Conservation (phyloP, 2,329 filamentous ascomycete species). For the Aureobasidium sp. region DNA sequence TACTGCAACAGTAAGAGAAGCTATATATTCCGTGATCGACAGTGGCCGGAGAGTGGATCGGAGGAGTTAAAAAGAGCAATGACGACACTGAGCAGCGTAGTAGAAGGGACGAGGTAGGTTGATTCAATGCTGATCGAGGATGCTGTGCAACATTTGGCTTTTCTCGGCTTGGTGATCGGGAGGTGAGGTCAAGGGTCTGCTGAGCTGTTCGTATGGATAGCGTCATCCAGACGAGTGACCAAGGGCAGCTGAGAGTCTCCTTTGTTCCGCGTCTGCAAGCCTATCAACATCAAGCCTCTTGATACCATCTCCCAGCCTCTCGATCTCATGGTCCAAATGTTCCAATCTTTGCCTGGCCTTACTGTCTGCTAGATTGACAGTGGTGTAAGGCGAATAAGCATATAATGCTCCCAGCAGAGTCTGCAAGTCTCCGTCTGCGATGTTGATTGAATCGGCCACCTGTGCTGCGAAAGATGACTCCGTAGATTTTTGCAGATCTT, state of each 20-base stretch:
- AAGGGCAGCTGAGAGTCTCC: constrained; percentile 18
- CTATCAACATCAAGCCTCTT: constrained; percentile 26
- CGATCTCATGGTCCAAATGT: constrained; percentile 32
- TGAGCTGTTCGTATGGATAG: too few species aligned
- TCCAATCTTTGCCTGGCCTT: constrained; percentile 28
- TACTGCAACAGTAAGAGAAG: background rate
- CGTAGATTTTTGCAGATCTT: constrained; percentile 29
- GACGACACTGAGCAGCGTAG: too few species aligned
- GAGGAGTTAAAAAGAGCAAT: background rate
- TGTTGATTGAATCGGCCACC: constrained; percentile 31
- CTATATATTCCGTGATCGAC: background rate
- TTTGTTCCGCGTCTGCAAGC: constrained; percentile 20
- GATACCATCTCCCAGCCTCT: constrained; percentile 33
- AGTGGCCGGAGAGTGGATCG: background rate
- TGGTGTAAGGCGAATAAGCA: constrained; percentile 25
- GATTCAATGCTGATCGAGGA: background rate
- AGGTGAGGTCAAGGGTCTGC: background rate
- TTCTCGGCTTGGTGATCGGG: background rate
- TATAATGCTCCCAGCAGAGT: constrained; percentile 33
- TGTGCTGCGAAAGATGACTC: constrained; percentile 28
- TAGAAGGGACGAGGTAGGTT: background rate
- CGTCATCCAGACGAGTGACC: background rate
- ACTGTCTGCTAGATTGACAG: constrained; percentile 21
- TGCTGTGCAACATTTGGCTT: background rate
- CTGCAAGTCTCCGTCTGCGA: constrained; percentile 32